These are phyloP conservation scores for Phytopythium chamaehyphon DNA, from an alignment of 352 stramenopile genomes.

Conservation along the genomic window DNA sequence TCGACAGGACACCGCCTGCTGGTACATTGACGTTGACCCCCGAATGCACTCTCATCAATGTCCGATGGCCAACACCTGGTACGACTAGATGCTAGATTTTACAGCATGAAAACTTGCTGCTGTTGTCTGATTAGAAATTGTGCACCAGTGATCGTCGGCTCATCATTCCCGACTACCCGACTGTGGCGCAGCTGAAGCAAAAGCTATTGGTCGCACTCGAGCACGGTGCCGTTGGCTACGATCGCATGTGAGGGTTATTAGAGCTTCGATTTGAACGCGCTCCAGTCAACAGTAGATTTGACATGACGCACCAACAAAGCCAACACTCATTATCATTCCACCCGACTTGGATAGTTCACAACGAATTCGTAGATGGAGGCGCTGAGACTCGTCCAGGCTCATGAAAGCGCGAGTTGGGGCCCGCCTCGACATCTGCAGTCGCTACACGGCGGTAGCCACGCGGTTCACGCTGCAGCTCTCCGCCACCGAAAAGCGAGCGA, in stretches of 20 bases:
- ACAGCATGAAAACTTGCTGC: too few relatives aligned
- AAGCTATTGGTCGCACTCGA: constrained; percentile 61
- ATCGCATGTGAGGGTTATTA: constrained; percentile 71
- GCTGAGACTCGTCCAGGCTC: constrained; percentile 48
- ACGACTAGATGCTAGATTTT: too few relatives aligned
- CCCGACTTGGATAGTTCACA: constrained; percentile 12
- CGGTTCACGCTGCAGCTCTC: constrained; percentile 9
- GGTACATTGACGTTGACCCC: constrained; percentile 69
- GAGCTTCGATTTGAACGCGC: too few relatives aligned
- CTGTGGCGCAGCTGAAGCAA: constrained; percentile 39
- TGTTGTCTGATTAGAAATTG: too few relatives aligned
- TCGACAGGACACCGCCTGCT: constrained; percentile 61
- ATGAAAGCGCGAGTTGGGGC: constrained; percentile 34
- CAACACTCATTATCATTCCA: too few relatives aligned
- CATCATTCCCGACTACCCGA: constrained; percentile 65
- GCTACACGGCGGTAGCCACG: constrained; percentile 18
- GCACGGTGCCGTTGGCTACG: constrained; percentile 64
- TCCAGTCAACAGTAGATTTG: too few relatives aligned
- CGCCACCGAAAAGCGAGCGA: constrained; percentile 50
- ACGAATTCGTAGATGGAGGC: constrained; percentile 36
- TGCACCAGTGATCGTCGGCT: constrained; percentile 56
- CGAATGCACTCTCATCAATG: constrained; percentile 39
- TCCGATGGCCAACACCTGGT: constrained; percentile 78
- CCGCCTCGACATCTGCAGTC: constrained; percentile 1
- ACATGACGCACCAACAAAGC: neutral